Evolutionary conservation across 306 rosid genomes (phyloP).

Genomic region (Calophaca sinica): DNA sequence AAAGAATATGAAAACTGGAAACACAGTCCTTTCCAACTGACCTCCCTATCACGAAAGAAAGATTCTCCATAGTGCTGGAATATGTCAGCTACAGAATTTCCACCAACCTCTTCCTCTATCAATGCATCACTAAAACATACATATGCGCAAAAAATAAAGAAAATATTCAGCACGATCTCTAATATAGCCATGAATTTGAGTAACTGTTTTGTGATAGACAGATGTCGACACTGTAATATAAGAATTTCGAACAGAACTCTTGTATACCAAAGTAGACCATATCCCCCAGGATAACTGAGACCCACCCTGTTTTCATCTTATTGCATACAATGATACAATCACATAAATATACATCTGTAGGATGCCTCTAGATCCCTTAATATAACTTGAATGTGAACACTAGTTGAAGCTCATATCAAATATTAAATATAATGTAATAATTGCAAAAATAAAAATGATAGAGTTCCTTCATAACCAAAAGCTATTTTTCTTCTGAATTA

Average conservation of each 20-base stretch:
- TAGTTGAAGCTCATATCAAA: slow-evolving; percentile 33
- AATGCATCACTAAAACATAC: slow-evolving; percentile 72
- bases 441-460: slow-evolving; percentile 13
- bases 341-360: neutral
- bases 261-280: slow-evolving; percentile 33
- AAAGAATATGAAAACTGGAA: slow-evolving; percentile 29
- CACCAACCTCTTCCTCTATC: slow-evolving; percentile 78
- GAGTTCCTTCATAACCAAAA: slow-evolving; percentile 5
- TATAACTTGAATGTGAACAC: slow-evolving; percentile 27
- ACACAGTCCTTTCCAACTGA: slow-evolving; percentile 51
- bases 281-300: slow-evolving; percentile 27
- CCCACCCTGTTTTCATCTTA: slow-evolving; percentile 26
- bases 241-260: slow-evolving; percentile 39
- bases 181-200: slow-evolving; percentile 24
- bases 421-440: slow-evolving; percentile 23
- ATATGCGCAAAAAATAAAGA: slow-evolving; percentile 41
- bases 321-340: slow-evolving; percentile 2
- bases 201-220: slow-evolving; percentile 25
- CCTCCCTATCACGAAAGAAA: slow-evolving; percentile 92
- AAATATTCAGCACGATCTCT: slow-evolving; percentile 43
- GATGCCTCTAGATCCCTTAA: slow-evolving; percentile 17
- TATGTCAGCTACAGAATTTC: slow-evolving; percentile 82
- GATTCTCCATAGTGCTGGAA: slow-evolving; percentile 83
- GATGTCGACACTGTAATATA: slow-evolving; percentile 4
- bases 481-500: slow-evolving; percentile 18